Evolutionary conservation across 2,329 filamentous ascomycete genomes (phyloP), one percentile per base, ranked within the genome.

Genomic region (Boeremia lycopersici): DNA sequence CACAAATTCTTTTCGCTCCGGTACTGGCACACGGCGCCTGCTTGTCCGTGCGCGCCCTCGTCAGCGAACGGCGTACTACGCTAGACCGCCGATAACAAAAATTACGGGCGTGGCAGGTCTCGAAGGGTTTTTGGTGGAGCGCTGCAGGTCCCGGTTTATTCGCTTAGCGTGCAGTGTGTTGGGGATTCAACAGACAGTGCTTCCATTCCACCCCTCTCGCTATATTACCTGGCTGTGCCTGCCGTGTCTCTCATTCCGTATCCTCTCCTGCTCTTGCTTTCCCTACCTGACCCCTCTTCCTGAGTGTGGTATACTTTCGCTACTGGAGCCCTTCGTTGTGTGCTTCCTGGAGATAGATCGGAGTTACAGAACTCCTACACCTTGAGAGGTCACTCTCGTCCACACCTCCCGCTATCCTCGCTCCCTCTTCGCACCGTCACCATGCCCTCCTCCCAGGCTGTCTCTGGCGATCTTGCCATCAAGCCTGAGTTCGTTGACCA

Each of bases 401-500:
- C 39, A 60, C 67, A 59, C 54, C 48, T 61, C 47, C 54, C 52
- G 25, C 15, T 17, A 35, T 47, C 49, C 39, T 53, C 41, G 29
- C 43, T 28, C 11, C 57, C 25, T 38, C 55, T 9, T 43, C 45
- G 38, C 49, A 15, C 38, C 41, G 30, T 36, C 53, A 65, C 30
- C 61, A 84, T 83, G 81, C 79, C 80, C 68, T 82, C 81, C 39
- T 77, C 79, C 68, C 81, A 83, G 66, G 76, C 80, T 55, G 75
- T 74, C 55, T 76, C 77, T 47, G 77, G 77, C 73, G 73, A 78
- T 63, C 63, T 74, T 63, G 80, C 80, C 68, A 74, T 81, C 64
- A 77, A 82, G 72, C 78, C 80, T 57, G 72, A 79, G 59, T 80
- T 74, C 62, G 69, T 78, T 57, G 77, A 77, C 47, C 75, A 80